phyloP scores from a whole-genome alignment of 202 grass and related monocot species.

The Hordeum pubiflorum region DNA sequence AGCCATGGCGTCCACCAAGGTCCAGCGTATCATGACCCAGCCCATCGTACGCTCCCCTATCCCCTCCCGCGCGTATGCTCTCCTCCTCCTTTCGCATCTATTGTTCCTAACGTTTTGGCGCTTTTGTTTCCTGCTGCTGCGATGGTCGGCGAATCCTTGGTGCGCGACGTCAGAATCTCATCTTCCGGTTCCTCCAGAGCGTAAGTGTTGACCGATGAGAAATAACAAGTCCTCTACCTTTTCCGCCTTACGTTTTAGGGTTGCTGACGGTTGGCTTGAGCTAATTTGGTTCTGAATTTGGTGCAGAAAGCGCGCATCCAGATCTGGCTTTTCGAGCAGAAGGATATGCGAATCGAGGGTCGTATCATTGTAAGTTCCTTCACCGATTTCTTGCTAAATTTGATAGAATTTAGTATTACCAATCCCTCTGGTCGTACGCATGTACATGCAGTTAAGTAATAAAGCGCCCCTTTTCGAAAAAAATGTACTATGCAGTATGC shows the following conservation, averaged over 20 bases:
- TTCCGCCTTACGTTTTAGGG: background rate
- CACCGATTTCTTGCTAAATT: background rate
- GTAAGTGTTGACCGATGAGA: constrained; percentile 36
- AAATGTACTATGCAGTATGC: too few species aligned
- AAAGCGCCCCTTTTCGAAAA: too few species aligned
- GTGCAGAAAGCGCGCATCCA: constrained; percentile 90
- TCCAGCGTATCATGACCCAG: constrained; percentile 97
- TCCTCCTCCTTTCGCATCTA: background rate
- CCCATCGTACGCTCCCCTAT: constrained; percentile 55
- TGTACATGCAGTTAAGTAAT: background rate
- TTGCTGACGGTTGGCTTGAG: background rate
- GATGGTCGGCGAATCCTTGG: constrained; percentile 1
- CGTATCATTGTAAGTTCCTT: constrained; percentile 71
- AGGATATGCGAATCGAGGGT: constrained; percentile 87
- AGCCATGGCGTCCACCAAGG: constrained; percentile 97
- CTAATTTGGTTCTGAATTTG: constrained; percentile 2
- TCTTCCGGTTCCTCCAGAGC: constrained; percentile 92
- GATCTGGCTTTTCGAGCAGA: constrained; percentile 98
- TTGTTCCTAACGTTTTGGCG: background rate
- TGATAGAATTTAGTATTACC: background rate
- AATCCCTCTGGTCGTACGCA: background rate
- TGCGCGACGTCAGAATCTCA: constrained; percentile 53
- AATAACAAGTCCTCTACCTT: background rate
- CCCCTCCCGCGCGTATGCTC: background rate
- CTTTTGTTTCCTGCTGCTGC: background rate